Evolutionary conservation across 306 rosid species (phyloP).

Genomic region (Quercus suber): DNA sequence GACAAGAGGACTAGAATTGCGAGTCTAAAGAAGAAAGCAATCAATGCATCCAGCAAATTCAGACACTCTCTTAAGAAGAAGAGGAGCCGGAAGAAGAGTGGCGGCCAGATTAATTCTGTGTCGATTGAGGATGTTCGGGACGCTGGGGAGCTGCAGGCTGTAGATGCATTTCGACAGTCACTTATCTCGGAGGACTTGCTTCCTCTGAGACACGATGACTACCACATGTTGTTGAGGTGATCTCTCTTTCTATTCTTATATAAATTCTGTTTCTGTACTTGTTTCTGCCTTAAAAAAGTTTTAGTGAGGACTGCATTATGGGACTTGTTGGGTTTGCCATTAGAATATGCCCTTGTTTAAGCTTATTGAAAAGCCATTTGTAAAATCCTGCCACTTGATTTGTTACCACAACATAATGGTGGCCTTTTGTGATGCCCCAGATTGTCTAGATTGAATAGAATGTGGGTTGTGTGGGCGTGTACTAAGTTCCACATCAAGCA

Average conservation of each 20-base stretch:
- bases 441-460: too few relatives aligned
- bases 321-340: neutral
- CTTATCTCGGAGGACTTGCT: conserved; percentile 71
- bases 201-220: conserved; percentile 69
- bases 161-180: conserved; percentile 67
- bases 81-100: conserved; percentile 49
- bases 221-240: conserved; percentile 80
- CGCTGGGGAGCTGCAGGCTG: conserved; percentile 68
- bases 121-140: conserved; percentile 89
- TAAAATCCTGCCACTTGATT: neutral
- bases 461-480: too few relatives aligned
- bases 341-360: neutral
- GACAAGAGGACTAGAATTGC: conserved; percentile 69
- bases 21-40: conserved; percentile 75
- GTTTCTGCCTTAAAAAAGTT: neutral
- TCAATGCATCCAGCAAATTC: conserved; percentile 77
- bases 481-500: too few relatives aligned
- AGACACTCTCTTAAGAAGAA: conserved; percentile 78
- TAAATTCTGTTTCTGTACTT: neutral
- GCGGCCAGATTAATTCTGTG: conserved; percentile 36
- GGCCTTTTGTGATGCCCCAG: neutral
- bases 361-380: neutral
- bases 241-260: neutral
- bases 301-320: neutral
- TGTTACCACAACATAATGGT: neutral